phyloP scores from a whole-genome alignment of 306 rosid genomes.

The Arachis stenosperma region DNA sequence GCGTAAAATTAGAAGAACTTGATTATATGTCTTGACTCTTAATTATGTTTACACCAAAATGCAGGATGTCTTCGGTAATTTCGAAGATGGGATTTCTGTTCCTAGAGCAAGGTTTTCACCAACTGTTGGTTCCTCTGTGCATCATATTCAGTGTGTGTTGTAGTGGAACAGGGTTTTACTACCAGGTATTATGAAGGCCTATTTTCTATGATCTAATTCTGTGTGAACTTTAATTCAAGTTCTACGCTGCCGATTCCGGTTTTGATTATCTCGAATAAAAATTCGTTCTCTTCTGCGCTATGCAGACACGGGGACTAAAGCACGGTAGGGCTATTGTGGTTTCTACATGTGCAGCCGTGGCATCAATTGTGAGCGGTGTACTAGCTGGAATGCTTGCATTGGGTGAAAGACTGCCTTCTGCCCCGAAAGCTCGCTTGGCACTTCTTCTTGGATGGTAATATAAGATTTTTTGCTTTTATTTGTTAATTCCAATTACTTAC shows the following conservation, averaged over 20 bases:
- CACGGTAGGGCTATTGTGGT: constrained; percentile 88
- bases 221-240: constrained; percentile 13
- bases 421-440: constrained; percentile 72
- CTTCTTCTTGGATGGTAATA: constrained; percentile 91
- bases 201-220: background rate
- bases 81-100: constrained; percentile 92
- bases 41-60: constrained; percentile 31
- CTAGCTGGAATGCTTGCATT: constrained; percentile 94
- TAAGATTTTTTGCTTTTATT: constrained; percentile 11
- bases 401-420: constrained; percentile 84
- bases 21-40: constrained; percentile 5
- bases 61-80: constrained; percentile 86
- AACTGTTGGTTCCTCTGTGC: constrained; percentile 73
- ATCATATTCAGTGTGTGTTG: constrained; percentile 69
- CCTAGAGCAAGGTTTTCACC: constrained; percentile 85
- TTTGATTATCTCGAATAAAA: constrained; percentile 6
- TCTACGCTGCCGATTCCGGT: constrained; percentile 17
- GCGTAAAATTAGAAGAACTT: constrained; percentile 11
- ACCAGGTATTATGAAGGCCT: constrained; percentile 58
- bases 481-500: background rate
- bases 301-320: constrained; percentile 87
- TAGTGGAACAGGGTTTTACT: constrained; percentile 82
- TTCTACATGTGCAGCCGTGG: constrained; percentile 91
- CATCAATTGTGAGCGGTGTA: constrained; percentile 85
- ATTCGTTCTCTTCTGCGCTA: constrained; percentile 18